These are phyloP conservation scores for Parastagonospora nodorum DNA, from an alignment of 2,329 filamentous ascomycete species.

Conservation along the genomic window DNA sequence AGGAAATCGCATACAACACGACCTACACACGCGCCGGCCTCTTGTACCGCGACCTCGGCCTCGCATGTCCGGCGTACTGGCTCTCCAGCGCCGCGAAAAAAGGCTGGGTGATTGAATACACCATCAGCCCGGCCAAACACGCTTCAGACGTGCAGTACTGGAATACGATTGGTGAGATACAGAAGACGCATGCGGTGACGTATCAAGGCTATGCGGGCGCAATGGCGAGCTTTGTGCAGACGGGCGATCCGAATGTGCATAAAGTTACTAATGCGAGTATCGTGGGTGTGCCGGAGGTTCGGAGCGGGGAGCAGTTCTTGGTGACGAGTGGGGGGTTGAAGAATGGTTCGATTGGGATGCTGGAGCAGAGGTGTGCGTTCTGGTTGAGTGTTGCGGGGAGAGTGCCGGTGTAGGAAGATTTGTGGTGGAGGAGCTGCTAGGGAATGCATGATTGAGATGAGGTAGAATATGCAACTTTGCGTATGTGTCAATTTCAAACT, in stretches of 20 bases:
- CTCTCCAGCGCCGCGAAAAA: slow-evolving; percentile 52
- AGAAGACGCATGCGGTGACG: slow-evolving; percentile 57
- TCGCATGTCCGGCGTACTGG: slow-evolving; percentile 67
- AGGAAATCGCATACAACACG: slow-evolving; percentile 57
- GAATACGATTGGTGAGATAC: slow-evolving; percentile 61
- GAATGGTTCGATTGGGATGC: slow-evolving; percentile 43
- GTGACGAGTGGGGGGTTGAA: slow-evolving; percentile 54
- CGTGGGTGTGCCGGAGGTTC: slow-evolving; percentile 53
- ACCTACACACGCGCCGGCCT: slow-evolving; percentile 60
- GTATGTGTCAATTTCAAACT: too few species aligned
- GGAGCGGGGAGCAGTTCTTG: slow-evolving; percentile 56
- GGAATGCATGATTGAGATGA: background rate
- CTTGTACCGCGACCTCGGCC: slow-evolving; percentile 62
- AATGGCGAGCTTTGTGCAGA: slow-evolving; percentile 65
- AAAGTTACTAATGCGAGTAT: slow-evolving; percentile 57
- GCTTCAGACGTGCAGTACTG: slow-evolving; percentile 61
- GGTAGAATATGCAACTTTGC: too few species aligned
- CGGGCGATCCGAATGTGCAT: slow-evolving; percentile 62
- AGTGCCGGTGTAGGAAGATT: slow-evolving; percentile 50
- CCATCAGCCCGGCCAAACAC: slow-evolving; percentile 63
- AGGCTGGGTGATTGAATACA: slow-evolving; percentile 64
- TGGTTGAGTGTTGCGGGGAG: slow-evolving; percentile 56
- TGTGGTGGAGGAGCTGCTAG: too few species aligned
- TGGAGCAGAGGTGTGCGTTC: slow-evolving; percentile 59
- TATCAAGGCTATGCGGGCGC: slow-evolving; percentile 64